Evolutionary conservation across 768 basidiomycete species (phyloP), one percentile per base, ranked within the genome.

Genomic region (Solioccasus polychromus): DNA sequence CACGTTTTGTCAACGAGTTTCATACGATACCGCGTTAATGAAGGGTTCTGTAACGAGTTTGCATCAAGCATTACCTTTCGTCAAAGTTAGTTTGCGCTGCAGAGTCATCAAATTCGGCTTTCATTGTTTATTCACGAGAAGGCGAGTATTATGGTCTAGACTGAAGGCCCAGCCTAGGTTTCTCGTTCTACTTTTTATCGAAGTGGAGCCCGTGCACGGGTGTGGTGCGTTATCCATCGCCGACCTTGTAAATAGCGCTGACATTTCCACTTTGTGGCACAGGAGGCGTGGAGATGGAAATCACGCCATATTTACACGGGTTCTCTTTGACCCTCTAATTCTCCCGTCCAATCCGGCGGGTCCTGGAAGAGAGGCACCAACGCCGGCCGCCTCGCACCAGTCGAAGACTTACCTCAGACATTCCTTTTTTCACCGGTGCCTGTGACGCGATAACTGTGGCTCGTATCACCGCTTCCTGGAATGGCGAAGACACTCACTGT

Each of bases 391-490:
- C 46, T 46, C 10, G 11, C 41, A 44, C 37, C 19, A 51, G 42
- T 24, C 48, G n/a, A 8, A 25, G 19, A n/a, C 23, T 59, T 47
- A 35, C 42, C 48, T 35, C 30, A 24, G 39, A 32, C 28, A 35
- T 14, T 14, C 19, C 30, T 48, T 48, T 26, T 10, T 25, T 11
- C 31, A 12, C 15, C 28, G 2, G 34, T 44, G 30, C 42, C 39
- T 50, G 26, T 57, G 45, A 53, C 47, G 48, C 50, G 49, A 56
- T 39, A 52, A 44, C 20, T 29, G 7, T 24, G 47, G 30, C 17
- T 35, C 28, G 36, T 35, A 23, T 41, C 41, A 26, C 48, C 36
- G 26, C 45, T 50, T 53, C 59, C 39, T 53, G 17, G 14, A 8
- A 44, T 30, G 39, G 47, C 47, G 45, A 40, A 56, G 28, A 25